Evolutionary conservation across 2,329 filamentous ascomycete genomes (phyloP).

Genomic region (Sarocladium strictum): DNA sequence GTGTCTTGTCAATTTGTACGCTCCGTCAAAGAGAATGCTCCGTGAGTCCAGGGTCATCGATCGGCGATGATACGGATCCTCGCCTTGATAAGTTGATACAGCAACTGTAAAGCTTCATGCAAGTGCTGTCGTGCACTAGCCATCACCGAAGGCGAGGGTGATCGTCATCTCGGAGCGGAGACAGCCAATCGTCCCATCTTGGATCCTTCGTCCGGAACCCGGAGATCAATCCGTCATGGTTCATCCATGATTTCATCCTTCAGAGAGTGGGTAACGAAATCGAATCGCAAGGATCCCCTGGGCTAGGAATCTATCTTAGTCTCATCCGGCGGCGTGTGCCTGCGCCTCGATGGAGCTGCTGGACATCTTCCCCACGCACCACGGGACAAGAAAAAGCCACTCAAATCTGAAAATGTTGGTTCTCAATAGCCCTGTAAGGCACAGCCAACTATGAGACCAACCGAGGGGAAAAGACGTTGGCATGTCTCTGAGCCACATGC

Average conservation of each 20-base stretch:
- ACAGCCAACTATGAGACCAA: neutral
- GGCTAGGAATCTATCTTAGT: neutral
- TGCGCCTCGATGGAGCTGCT: slow-evolving; percentile 9
- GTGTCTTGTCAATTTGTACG: neutral
- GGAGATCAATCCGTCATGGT: neutral
- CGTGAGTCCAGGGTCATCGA: no score
- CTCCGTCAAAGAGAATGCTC: no score
- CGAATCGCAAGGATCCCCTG: neutral
- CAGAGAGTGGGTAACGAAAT: neutral
- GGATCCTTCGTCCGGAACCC: neutral
- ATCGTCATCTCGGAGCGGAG: slow-evolving; percentile 9
- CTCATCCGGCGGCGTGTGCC: neutral
- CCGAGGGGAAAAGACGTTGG: neutral
- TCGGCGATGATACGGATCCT: neutral
- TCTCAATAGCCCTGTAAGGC: neutral
- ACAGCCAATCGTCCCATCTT: neutral
- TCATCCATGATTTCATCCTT: neutral
- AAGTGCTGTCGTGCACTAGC: neutral
- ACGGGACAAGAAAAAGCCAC: neutral
- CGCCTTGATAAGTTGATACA: neutral
- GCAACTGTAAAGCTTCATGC: neutral
- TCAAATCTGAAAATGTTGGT: neutral
- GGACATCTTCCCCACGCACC: neutral
- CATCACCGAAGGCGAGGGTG: neutral
- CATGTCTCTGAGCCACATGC: slow-evolving; percentile 7